Percentiles rank a stretch among this genome's conserved stretches.
phyloP scores from a whole-genome alignment of 331 rosid species.

The Spiraea crenata region DNA sequence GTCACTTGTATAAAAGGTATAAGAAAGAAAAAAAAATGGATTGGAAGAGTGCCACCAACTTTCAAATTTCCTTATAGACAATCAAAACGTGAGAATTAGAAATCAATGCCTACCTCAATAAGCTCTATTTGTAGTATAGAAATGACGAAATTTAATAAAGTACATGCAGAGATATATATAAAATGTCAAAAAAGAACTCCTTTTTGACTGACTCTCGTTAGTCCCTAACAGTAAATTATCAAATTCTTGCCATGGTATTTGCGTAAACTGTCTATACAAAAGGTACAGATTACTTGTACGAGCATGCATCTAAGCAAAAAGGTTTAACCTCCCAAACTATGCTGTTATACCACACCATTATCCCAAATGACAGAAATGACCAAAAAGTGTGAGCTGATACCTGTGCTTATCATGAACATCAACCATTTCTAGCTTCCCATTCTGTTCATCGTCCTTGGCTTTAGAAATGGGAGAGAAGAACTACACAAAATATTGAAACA shows the following conservation, averaged over 20 bases:
- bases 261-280: not conserved
- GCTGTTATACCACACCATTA: conserved; percentile 12
- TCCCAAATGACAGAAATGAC: conserved; percentile 17
- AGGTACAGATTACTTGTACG: not conserved
- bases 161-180: not conserved
- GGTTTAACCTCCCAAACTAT: conserved; percentile 14
- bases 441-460: conserved; percentile 63
- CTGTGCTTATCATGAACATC: conserved; percentile 65
- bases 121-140: not conserved
- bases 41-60: not conserved
- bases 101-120: not conserved
- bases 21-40: not conserved
- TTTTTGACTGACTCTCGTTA: not conserved
- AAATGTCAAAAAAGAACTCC: not conserved
- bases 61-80: not conserved
- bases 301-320: not conserved
- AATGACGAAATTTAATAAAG: not conserved
- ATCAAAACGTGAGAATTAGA: not conserved
- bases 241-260: not conserved
- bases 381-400: conserved; percentile 41
- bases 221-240: not conserved
- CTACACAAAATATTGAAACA: conserved; percentile 36
- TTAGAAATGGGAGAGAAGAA: conserved; percentile 83
- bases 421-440: conserved; percentile 61
- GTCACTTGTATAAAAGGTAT: not conserved